These are phyloP conservation scores for Chamaecyparis obtusa DNA, from an alignment of 75 land plant genomes.

Conservation along the genomic window DNA sequence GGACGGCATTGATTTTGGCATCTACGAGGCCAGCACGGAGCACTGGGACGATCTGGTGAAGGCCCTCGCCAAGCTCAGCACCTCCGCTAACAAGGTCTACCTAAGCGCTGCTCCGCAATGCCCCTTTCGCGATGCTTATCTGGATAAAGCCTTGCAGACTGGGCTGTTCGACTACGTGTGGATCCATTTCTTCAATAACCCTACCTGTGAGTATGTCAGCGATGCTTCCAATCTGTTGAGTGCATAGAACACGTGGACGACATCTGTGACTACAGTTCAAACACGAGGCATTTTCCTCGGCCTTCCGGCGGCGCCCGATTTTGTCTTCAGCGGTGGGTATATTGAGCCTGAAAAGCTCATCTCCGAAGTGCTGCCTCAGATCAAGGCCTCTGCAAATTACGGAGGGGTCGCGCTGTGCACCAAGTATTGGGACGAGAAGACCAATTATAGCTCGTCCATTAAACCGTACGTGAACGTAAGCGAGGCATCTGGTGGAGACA, in stretches of 20 bases:
- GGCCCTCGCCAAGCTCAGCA: background rate
- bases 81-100: conserved; percentile 1
- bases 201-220: conserved; percentile 16
- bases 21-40: conserved; percentile 22
- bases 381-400: too few relatives aligned
- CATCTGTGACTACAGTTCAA: background rate
- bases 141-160: conserved; percentile 21
- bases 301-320: conserved; percentile 15
- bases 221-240: conserved; percentile 11
- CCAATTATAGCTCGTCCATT: conserved; percentile 6
- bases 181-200: conserved; percentile 53
- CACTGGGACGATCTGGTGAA: conserved; percentile 26
- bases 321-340: conserved; percentile 11
- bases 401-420: too few relatives aligned
- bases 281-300: too few relatives aligned
- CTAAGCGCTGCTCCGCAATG: conserved; percentile 47
- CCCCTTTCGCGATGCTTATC: conserved; percentile 28
- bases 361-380: conserved; percentile 18
- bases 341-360: conserved; percentile 6
- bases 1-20: conserved; percentile 57
- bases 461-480: background rate
- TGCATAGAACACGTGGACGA: conserved; percentile 40
- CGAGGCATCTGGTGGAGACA: background rate
- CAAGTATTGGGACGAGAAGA: conserved; percentile 13
- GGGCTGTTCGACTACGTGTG: conserved; percentile 46